phyloP scores from a whole-genome alignment of 78 protist species.

The Capsaspora owczarzaki region DNA sequence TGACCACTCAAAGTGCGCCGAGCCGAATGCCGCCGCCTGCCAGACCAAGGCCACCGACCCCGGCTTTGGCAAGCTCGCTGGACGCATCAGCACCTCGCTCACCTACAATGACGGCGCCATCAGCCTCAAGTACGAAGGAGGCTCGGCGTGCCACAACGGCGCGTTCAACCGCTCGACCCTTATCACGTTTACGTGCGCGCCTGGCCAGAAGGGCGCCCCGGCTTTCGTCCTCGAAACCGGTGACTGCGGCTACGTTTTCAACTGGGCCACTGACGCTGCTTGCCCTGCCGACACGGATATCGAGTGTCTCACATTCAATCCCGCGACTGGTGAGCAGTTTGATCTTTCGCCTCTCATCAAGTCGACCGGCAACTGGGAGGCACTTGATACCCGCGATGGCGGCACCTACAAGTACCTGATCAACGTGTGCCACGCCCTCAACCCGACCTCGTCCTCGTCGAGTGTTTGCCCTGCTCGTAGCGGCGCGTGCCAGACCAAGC shows the following conservation, averaged over 20 bases:
- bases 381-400: not conserved
- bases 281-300: not conserved
- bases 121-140: not conserved
- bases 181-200: not conserved
- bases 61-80: too few species aligned
- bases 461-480: not conserved
- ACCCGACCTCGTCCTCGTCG: not conserved
- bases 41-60: not conserved
- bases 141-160: not conserved
- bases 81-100: not conserved
- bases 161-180: not conserved
- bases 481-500: not conserved
- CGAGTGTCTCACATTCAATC: not conserved
- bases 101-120: not conserved
- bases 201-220: not conserved
- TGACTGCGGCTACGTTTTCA: not conserved
- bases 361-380: not conserved
- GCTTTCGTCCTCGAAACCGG: not conserved
- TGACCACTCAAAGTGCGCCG: too few species aligned
- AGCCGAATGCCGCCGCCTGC: not conserved
- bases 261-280: not conserved
- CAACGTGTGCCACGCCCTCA: slow-evolving; percentile 5
- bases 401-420: not conserved
- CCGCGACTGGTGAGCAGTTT: not conserved
- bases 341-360: not conserved